Evolutionary conservation across 2,329 filamentous ascomycete genomes (phyloP).

Genomic region (Trichophyton rubrum): DNA sequence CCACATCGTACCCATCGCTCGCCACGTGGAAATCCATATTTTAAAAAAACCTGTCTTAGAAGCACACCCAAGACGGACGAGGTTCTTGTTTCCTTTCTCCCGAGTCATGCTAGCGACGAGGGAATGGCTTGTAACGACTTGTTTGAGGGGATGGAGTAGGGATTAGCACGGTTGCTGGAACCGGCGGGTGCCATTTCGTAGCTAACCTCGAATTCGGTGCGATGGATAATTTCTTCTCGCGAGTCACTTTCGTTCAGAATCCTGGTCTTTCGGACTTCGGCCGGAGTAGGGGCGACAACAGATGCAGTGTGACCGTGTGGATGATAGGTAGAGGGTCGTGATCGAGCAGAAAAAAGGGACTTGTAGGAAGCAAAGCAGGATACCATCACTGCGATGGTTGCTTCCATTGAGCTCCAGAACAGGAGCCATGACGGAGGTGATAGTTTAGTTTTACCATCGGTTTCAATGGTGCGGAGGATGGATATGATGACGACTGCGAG

Average conservation of each 20-base stretch:
- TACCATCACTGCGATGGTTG: constrained; percentile 8
- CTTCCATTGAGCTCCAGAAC: constrained; percentile 10
- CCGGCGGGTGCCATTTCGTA: not conserved
- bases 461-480: constrained; percentile 6
- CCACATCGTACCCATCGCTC: no score
- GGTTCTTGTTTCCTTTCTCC: no score
- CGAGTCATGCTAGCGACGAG: not conserved
- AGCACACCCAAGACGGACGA: no score
- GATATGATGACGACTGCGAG: constrained; percentile 6
- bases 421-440: constrained; percentile 8
- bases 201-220: constrained; percentile 8
- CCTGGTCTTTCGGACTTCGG: not conserved
- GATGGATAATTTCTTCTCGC: constrained; percentile 4
- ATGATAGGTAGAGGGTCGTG: not conserved
- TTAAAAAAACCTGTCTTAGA: no score
- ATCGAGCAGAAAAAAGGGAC: constrained; percentile 9
- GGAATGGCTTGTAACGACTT: not conserved
- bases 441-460: not conserved
- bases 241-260: not conserved
- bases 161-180: not conserved
- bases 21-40: no score
- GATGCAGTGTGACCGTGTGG: not conserved
- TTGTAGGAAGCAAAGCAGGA: constrained; percentile 13
- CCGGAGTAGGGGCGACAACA: not conserved
- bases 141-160: not conserved